Evolutionary conservation across 768 basidiomycete species (phyloP).

Genomic region (Pisolithus tinctorius): DNA sequence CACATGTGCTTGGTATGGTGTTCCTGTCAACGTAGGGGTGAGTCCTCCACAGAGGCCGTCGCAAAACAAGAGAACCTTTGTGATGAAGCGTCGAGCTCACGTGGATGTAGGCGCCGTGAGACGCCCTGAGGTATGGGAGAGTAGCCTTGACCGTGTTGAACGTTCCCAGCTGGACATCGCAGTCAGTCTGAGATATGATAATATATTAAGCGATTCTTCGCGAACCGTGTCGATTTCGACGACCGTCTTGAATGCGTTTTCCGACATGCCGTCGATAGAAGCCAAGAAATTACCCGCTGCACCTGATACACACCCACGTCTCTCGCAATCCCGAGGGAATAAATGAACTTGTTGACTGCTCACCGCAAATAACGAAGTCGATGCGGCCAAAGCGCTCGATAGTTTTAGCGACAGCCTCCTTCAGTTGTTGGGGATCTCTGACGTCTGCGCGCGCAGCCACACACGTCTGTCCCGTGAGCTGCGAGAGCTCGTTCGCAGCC

Average conservation of each 20-base stretch:
- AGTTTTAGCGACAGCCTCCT: conserved; percentile 67
- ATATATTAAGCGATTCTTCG: conserved; percentile 1
- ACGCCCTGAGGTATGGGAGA: conserved; percentile 58
- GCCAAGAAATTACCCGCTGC: conserved; percentile 96
- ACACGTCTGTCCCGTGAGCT: conserved; percentile 63
- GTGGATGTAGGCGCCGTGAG: conserved; percentile 80
- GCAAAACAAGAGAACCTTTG: conserved; percentile 40
- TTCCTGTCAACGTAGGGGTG: conserved; percentile 35
- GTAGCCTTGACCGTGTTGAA: conserved; percentile 96
- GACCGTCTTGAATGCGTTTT: conserved; percentile 89
- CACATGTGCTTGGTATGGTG: conserved; percentile 87
- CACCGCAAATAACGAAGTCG: conserved; percentile 94
- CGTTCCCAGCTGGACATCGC: conserved; percentile 64
- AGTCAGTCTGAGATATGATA: neutral
- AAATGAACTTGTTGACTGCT: conserved; percentile 11
- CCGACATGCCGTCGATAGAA: conserved; percentile 74
- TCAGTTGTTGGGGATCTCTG: conserved; percentile 62
- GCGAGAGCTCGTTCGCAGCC: conserved; percentile 65
- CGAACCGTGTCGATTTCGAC: conserved; percentile 88
- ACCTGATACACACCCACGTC: conserved; percentile 35
- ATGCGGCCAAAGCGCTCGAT: conserved; percentile 77
- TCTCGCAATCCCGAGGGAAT: neutral
- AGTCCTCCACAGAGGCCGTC: neutral
- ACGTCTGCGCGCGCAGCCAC: conserved; percentile 79
- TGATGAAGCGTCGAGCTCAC: conserved; percentile 89